Conservation (phyloP, 768 basidiomycete genomes). For the Pisolithus albus region DNA sequence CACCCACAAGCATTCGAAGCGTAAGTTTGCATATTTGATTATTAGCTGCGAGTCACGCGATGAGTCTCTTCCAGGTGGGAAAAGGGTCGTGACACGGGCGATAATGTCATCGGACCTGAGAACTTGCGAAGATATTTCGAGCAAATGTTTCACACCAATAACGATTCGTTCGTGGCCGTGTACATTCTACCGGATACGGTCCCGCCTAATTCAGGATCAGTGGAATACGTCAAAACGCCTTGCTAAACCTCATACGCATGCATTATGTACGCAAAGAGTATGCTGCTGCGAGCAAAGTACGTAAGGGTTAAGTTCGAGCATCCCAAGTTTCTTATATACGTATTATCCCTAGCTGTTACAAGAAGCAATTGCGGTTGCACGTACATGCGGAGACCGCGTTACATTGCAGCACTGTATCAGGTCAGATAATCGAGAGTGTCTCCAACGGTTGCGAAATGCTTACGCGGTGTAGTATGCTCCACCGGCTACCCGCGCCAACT, state of each 20-base stretch:
- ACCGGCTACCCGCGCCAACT: conserved; percentile 52
- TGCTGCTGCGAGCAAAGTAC: conserved; percentile 61
- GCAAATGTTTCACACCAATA: conserved; percentile 73
- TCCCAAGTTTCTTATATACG: conserved; percentile 1
- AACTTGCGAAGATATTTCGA: conserved; percentile 76
- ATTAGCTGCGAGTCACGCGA: not conserved
- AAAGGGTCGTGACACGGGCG: conserved; percentile 54
- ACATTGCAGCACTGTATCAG: conserved; percentile 78
- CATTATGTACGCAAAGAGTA: conserved; percentile 68
- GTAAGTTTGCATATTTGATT: conserved; percentile 34
- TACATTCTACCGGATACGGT: not conserved
- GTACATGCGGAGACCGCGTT: conserved; percentile 62
- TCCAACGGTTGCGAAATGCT: conserved; percentile 9
- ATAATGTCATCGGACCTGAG: conserved; percentile 63
- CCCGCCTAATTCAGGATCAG: conserved; percentile 30
- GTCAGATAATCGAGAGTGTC: conserved; percentile 19
- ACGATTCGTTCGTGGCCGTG: conserved; percentile 60
- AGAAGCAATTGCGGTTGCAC: conserved; percentile 74
- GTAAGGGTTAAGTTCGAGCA: conserved; percentile 3
- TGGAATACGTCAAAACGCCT: conserved; percentile 71
- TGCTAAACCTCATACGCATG: conserved; percentile 71
- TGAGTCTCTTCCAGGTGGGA: conserved; percentile 48
- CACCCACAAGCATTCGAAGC: conserved; percentile 51
- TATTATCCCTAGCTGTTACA: conserved; percentile 46
- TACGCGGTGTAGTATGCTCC: conserved; percentile 46